Base-by-base conservation (phyloP, 306 rosid species). In the Castanea crenata region DNA sequence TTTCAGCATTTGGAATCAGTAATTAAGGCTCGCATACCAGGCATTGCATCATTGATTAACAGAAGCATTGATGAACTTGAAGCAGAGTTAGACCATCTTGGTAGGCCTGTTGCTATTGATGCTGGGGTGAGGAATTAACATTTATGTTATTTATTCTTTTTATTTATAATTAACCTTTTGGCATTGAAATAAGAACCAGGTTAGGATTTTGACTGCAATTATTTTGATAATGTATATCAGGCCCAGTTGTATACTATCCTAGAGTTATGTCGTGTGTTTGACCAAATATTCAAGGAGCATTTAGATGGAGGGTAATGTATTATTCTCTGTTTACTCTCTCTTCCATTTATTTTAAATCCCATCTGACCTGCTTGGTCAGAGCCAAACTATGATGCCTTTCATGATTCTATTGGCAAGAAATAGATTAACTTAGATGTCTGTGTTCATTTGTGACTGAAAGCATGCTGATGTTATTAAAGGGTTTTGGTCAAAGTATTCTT, bases 1-100 rank as follows among this genome's bases (percentile, higher is more conserved):
- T 87, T 71, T 77, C 86, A 88, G 91, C 87, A 88, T 86, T 75
- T 88, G 54, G 91, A 83, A 74, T 83, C 86, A 74, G 84, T 78
- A 32, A 88, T 88, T 54, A 88, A 76, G 78, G 78, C 83, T 78
- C 86, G 84, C 29, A 71, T 88, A 64, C 91, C 91, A 54, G 86
- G 89, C 74, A 78, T 85, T 58, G 54, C 81, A 58, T 85, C 86
- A 34, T 75, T 73, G 71, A 75, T 88, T 72, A 69, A 85, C 72
- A 85, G 81, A 76, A 80, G 78, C 76, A 83, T 88, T 56, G 76
- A 76, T 54, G 86, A 83, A 61, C 86, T 88, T 49, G 89, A 88
- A 78, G 69, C 76, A 6, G 89, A 88, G 81, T 57, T 85, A 75
- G 72, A 85, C 44, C 78, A 78, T 31, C 74, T 88, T 78, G 91